Evolutionary conservation across 2,329 filamentous ascomycete species (phyloP).

Genomic region (Fusarium oxysporum): DNA sequence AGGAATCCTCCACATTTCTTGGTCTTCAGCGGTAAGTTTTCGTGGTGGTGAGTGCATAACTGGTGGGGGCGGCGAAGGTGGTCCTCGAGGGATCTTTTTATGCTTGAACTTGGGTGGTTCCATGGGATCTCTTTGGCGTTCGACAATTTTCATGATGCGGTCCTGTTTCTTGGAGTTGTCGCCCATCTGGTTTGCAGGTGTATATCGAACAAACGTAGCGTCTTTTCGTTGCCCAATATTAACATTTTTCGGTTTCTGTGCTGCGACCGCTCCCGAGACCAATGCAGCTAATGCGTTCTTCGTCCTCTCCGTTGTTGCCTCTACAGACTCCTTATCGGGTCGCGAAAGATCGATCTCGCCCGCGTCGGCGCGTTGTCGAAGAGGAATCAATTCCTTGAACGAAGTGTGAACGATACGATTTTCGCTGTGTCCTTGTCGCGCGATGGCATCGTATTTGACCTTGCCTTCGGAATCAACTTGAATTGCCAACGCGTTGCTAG

Average conservation of each 20-base stretch:
- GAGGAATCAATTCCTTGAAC: conserved; percentile 95
- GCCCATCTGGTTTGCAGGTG: conserved; percentile 96
- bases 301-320: conserved; percentile 86
- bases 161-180: conserved; percentile 87
- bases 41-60: conserved; percentile 95
- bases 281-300: conserved; percentile 85
- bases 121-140: conserved; percentile 92
- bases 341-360: conserved; percentile 90
- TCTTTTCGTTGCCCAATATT: conserved; percentile 84
- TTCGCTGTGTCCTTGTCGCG: conserved; percentile 86
- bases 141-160: conserved; percentile 98
- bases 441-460: conserved; percentile 96
- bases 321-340: conserved; percentile 86
- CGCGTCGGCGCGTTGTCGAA: conserved; percentile 91
- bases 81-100: conserved; percentile 95
- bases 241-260: conserved; percentile 96
- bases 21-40: conserved; percentile 95
- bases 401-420: conserved; percentile 90
- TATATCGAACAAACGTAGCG: conserved; percentile 94
- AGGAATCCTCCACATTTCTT: conserved; percentile 91
- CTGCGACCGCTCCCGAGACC: conserved; percentile 85
- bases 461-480: conserved; percentile 93
- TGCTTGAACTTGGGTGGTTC: conserved; percentile 99
- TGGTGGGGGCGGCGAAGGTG: conserved; percentile 91
- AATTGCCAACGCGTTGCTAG: conserved; percentile 89